phyloP scores from a whole-genome alignment of 1,139 yeast species.

The Magnusiomyces paraingens region DNA sequence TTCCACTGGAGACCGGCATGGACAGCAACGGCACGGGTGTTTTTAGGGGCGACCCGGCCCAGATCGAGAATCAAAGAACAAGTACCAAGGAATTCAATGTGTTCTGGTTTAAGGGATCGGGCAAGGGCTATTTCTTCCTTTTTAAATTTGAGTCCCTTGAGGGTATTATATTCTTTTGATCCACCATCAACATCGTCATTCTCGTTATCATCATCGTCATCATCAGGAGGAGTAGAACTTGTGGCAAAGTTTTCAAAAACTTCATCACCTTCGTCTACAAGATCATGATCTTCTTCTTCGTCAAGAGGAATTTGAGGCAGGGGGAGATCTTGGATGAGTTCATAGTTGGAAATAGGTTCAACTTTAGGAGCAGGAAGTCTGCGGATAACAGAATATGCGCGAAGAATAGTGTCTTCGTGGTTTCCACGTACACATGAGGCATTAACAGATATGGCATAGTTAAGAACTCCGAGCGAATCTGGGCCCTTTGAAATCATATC shows the following conservation, averaged over 20 bases:
- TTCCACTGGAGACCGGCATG: conserved; percentile 78
- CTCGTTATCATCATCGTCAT: conserved; percentile 7
- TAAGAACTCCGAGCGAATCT: conserved; percentile 60
- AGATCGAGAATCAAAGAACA: conserved; percentile 60
- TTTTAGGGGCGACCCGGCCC: conserved; percentile 52
- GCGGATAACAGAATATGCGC: conserved; percentile 55
- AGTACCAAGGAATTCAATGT: conserved; percentile 48
- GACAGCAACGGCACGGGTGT: conserved; percentile 54
- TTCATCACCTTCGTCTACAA: conserved; percentile 6
- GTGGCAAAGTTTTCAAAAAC: background rate
- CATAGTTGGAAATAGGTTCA: conserved; percentile 12
- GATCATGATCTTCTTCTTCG: background rate
- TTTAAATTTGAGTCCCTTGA: background rate
- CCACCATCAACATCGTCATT: conserved; percentile 17
- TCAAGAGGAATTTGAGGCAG: background rate
- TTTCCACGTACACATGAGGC: conserved; percentile 80
- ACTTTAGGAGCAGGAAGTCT: conserved; percentile 36
- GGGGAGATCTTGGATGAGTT: background rate
- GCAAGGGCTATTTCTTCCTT: conserved; percentile 52
- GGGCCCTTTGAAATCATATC: conserved; percentile 86
- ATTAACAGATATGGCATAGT: conserved; percentile 47
- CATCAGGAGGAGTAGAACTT: too few species aligned
- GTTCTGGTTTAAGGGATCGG: conserved; percentile 50
- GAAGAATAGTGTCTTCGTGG: conserved; percentile 67
- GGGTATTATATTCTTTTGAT: conserved; percentile 10